A percentile compares a stretch with the other conserved stretches of the same genome.
phyloP scores from a whole-genome alignment of 257 asterid genomes.

The Capsicum chinense region DNA sequence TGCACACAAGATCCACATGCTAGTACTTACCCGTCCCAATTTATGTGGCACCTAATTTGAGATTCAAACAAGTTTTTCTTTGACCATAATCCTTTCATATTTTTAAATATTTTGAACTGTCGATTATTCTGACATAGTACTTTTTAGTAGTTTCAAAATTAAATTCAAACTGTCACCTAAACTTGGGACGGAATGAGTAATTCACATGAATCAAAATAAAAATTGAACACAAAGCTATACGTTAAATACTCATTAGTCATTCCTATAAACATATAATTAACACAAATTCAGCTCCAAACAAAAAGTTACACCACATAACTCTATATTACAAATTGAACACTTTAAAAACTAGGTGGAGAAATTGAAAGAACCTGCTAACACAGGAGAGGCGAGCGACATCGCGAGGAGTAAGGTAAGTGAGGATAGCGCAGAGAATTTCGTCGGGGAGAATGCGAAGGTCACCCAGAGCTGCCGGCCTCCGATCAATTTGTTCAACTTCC shows the following conservation, averaged over 20 bases:
- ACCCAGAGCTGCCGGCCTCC: slow-evolving; percentile 83
- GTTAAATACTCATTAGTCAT: background rate
- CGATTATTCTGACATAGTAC: no score
- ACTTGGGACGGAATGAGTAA: no score
- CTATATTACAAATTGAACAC: background rate
- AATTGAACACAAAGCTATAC: background rate
- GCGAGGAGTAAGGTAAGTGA: slow-evolving; percentile 64
- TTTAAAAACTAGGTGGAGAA: background rate
- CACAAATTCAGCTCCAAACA: background rate
- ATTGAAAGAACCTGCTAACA: slow-evolving; percentile 73
- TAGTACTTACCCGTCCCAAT: no score
- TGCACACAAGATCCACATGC: background rate
- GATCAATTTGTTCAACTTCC: slow-evolving; percentile 48
- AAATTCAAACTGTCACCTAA: no score
- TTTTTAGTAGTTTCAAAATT: no score
- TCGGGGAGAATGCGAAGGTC: slow-evolving; percentile 75
- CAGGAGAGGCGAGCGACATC: slow-evolving; percentile 89
- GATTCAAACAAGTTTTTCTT: no score
- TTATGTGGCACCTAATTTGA: no score
- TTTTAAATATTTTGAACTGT: no score
- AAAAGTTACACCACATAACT: background rate
- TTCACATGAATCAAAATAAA: slow-evolving; percentile 14
- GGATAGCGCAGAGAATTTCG: slow-evolving; percentile 59
- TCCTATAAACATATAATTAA: background rate
- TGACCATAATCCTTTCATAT: no score